phyloP scores from a whole-genome alignment of 805 yeast genomes.

The Vanderwaltozyma verrucispora region DNA sequence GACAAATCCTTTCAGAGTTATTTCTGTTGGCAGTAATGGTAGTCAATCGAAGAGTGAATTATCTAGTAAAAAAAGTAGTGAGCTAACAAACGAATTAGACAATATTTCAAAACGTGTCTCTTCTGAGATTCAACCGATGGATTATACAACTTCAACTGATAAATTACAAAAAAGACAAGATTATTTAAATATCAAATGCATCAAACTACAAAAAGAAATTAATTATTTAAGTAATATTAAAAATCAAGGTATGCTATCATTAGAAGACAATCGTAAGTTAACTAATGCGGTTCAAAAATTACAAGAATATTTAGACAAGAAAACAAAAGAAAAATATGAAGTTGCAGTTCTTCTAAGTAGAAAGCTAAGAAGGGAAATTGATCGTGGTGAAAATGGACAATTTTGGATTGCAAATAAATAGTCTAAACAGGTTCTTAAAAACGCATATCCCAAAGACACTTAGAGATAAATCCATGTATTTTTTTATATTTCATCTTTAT shows the following conservation, averaged over 20 bases:
- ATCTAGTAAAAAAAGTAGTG: conserved; percentile 1
- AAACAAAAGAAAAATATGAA: conserved; percentile 35
- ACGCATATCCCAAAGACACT: no score
- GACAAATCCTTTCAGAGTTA: conserved; percentile 27
- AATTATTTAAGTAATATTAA: conserved; percentile 28
- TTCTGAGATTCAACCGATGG: not conserved
- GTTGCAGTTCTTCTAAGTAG: conserved; percentile 33
- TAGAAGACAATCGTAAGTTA: conserved; percentile 33
- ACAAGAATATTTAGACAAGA: conserved; percentile 32
- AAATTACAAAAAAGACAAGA: conserved; percentile 26
- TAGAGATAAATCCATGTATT: no score
- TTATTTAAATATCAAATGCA: conserved; percentile 27
- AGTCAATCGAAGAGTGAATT: conserved; percentile 1
- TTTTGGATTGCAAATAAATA: conserved; percentile 27
- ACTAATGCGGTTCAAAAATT: conserved; percentile 29
- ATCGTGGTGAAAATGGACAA: conserved; percentile 33
- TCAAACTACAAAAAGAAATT: conserved; percentile 31
- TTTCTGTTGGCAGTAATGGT: conserved; percentile 19
- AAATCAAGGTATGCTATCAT: conserved; percentile 28
- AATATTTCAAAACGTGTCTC: not conserved
- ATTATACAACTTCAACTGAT: conserved; percentile 8
- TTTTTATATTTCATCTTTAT: no score
- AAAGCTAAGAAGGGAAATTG: conserved; percentile 32
- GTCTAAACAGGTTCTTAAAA: no score
- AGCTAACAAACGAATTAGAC: not conserved